Base-by-base conservation (phyloP, 176 grass and related monocot genomes). In the Ensete ventricosum region DNA sequence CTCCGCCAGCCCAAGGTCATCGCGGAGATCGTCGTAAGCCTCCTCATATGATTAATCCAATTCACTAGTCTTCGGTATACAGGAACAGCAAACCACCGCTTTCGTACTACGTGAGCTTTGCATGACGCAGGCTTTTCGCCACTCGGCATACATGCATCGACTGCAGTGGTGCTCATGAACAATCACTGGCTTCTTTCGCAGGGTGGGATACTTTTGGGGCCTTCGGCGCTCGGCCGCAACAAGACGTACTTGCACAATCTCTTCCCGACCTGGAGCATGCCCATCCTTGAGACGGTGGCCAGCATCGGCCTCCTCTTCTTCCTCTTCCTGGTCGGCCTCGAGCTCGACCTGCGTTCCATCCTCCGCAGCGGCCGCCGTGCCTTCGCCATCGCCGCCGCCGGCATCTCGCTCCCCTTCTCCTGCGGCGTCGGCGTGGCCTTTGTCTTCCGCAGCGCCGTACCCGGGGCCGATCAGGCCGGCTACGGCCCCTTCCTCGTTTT, bases 1-100 rank as follows among this genome's bases (percentile, higher is more conserved):
- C 89, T 96, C 55, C 89, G 89, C 0, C 93, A 96, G 73, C 93
- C 93, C 58, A 92, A 96, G 76, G 89, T 92, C 24, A 88, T 96
- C 78, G 93, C 93, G 3, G 93, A 96, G 93, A 96, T 92, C 73
- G 75, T 92, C 0, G 85, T 87, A 80, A 57, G 58, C 22, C 23
- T 60, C 43, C 21, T 64, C 4, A 9, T 60, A 7, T 63, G n/a
- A 63, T 8, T 54, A 29, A 24, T 74, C 20, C 1, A 12, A 17
- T 0, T 17, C 55, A 14, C 55, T 58, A 6, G 1, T 14, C 55
- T 58, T 58, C 34, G 34, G 34, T 43, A 43, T 43, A 43, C 34
- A 43, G 5, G 34, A 43, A 6, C 4, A 0, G 34, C 4, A 43
- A 29, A 43, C 34, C 34, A 43, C 34, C 34, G 34, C 34, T 43